These are phyloP conservation scores for Xylaria sp. DNA, from an alignment of 2,329 filamentous ascomycete genomes.

Conservation along the genomic window DNA sequence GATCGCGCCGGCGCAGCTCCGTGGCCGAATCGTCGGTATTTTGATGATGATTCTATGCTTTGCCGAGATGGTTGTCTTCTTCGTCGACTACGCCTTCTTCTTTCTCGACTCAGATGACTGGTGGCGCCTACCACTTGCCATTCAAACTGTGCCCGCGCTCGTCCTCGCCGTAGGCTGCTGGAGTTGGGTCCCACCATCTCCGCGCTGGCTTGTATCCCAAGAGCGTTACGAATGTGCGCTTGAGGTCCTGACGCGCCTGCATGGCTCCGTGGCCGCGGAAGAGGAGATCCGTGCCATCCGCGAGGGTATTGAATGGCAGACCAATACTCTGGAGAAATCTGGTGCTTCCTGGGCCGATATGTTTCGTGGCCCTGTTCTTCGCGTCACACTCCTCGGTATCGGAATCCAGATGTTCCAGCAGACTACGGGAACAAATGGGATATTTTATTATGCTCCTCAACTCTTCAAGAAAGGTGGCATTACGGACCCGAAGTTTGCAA, in stretches of 20 bases:
- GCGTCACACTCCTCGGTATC: conserved; percentile 39
- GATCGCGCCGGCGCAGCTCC: conserved; percentile 38
- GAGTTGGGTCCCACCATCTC: conserved; percentile 37
- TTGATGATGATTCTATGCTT: conserved; percentile 42
- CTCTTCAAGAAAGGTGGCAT: conserved; percentile 39
- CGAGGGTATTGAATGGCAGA: conserved; percentile 32
- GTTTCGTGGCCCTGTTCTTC: conserved; percentile 37
- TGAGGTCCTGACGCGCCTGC: conserved; percentile 36
- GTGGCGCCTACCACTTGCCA: conserved; percentile 45
- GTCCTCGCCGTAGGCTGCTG: conserved; percentile 39
- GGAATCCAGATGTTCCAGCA: conserved; percentile 41
- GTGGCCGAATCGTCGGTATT: conserved; percentile 40
- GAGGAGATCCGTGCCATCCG: conserved; percentile 56
- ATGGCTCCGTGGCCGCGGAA: conserved; percentile 47
- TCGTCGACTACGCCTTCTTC: conserved; percentile 38
- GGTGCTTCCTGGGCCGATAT: conserved; percentile 38
- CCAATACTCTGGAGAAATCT: conserved; percentile 16
- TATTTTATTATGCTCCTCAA: conserved; percentile 40
- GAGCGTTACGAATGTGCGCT: conserved; percentile 35
- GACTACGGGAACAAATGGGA: conserved; percentile 38
- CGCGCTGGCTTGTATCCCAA: conserved; percentile 36
- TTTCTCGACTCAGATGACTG: conserved; percentile 38
- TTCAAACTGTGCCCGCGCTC: conserved; percentile 42
- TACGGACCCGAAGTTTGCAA: conserved; percentile 36
- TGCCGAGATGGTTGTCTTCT: conserved; percentile 42